phyloP scores from a whole-genome alignment of 768 basidiomycete genomes.

The Rhizopogon rudus region DNA sequence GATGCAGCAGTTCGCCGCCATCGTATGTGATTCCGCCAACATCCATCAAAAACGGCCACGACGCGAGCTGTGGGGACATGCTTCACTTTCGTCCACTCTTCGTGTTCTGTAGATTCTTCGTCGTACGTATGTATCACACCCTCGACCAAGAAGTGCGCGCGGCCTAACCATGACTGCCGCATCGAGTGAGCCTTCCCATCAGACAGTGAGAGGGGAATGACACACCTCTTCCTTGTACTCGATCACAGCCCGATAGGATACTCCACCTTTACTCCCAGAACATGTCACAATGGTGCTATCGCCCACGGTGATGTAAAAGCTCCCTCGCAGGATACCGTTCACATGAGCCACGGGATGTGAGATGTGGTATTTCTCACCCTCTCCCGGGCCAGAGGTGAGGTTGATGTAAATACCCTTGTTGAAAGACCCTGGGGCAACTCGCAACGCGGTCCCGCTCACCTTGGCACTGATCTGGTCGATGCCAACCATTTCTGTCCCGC shows the following conservation, averaged over 20 bases:
- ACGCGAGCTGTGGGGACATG: constrained; percentile 79
- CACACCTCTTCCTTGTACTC: constrained; percentile 96
- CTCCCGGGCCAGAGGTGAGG: constrained; percentile 67
- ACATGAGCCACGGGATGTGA: constrained; percentile 88
- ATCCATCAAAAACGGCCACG: constrained; percentile 82
- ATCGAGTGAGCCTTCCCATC: neutral
- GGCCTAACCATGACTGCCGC: constrained; percentile 80
- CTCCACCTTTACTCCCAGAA: constrained; percentile 55
- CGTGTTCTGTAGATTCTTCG: constrained; percentile 54
- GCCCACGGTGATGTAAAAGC: constrained; percentile 84
- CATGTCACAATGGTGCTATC: constrained; percentile 83
- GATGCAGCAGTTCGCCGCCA: constrained; percentile 61
- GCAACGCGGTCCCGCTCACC: constrained; percentile 82
- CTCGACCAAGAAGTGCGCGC: constrained; percentile 77
- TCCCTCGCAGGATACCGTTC: constrained; percentile 88
- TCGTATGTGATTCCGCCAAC: constrained; percentile 79
- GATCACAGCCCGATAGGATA: constrained; percentile 73
- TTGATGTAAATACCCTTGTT: constrained; percentile 89
- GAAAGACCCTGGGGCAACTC: constrained; percentile 73
- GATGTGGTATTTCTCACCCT: constrained; percentile 81
- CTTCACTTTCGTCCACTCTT: constrained; percentile 82
- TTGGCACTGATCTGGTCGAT: constrained; percentile 93
- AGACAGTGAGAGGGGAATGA: constrained; percentile 3
- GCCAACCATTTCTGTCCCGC: constrained; percentile 67
- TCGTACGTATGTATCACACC: constrained; percentile 86